A percentile compares a stretch with the other conserved stretches of the same genome.
Evolutionary conservation across 2,329 filamentous ascomycete genomes (phyloP).

Genomic region (Stagonosporopsis chrysanthemi): DNA sequence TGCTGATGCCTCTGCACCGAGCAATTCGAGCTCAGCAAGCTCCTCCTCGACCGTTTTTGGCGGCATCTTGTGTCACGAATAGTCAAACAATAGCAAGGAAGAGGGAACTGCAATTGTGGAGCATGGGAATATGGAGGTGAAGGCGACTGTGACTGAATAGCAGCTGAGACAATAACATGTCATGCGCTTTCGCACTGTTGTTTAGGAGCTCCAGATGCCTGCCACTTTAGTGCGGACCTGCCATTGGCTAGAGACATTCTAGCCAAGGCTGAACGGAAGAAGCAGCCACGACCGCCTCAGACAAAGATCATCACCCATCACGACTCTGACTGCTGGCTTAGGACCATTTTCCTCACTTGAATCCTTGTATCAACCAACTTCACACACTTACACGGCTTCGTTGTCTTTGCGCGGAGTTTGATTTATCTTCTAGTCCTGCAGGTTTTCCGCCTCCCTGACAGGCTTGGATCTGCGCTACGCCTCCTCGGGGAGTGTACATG

Average conservation of each 20-base stretch:
- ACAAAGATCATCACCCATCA: slow-evolving; percentile 48
- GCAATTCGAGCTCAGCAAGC: slow-evolving; percentile 54
- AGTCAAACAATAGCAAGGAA: neutral
- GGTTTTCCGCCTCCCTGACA: slow-evolving; percentile 42
- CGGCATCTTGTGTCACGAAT: slow-evolving; percentile 35
- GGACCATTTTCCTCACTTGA: slow-evolving; percentile 27
- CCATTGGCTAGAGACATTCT: slow-evolving; percentile 33
- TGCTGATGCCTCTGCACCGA: slow-evolving; percentile 43
- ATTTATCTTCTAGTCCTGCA: slow-evolving; percentile 34
- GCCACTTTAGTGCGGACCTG: slow-evolving; percentile 30
- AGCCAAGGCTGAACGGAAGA: slow-evolving; percentile 35
- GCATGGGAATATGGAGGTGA: slow-evolving; percentile 1
- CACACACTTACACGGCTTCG: slow-evolving; percentile 22
- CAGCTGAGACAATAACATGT: slow-evolving; percentile 5
- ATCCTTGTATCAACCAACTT: slow-evolving; percentile 22
- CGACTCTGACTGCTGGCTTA: slow-evolving; percentile 30
- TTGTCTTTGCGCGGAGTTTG: slow-evolving; percentile 27
- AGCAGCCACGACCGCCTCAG: slow-evolving; percentile 44
- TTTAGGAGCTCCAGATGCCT: slow-evolving; percentile 29
- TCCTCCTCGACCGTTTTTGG: slow-evolving; percentile 56
- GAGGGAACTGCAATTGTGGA: neutral
- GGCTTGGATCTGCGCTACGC: slow-evolving; percentile 46
- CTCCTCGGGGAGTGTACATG: slow-evolving; percentile 38
- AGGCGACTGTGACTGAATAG: neutral
- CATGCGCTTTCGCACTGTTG: slow-evolving; percentile 22